Percentiles rank a stretch among this genome's conserved stretches.
Evolutionary conservation across 148 eudicot genomes (phyloP).

Genomic region (Chenopodium quinoa): DNA sequence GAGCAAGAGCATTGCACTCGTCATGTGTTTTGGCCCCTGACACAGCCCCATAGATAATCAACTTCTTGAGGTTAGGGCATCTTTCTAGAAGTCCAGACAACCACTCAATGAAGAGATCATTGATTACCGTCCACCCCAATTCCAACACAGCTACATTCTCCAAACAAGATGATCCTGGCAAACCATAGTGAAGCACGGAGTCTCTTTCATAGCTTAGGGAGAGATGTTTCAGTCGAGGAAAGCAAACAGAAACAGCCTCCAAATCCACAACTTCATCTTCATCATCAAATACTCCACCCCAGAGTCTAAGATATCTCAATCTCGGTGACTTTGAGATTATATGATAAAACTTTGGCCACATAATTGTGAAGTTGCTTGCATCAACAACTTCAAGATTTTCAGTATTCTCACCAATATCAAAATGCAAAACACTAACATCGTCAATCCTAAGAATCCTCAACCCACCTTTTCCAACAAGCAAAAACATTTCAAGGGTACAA

Average conservation of each 20-base stretch:
- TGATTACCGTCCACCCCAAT: conserved; percentile 77
- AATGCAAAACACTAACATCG: conserved; percentile 88
- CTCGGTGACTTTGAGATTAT: conserved; percentile 75
- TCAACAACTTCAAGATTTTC: conserved; percentile 81
- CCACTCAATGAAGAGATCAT: conserved; percentile 61
- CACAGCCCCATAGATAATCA: conserved; percentile 69
- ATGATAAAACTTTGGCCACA: conserved; percentile 71
- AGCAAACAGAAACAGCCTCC: conserved; percentile 62
- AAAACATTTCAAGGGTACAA: conserved; percentile 66
- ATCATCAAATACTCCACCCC: conserved; percentile 80
- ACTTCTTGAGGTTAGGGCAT: conserved; percentile 74
- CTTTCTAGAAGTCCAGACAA: conserved; percentile 58
- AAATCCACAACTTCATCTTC: conserved; percentile 81
- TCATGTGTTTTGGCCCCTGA: conserved; percentile 75
- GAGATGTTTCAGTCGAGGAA: conserved; percentile 55
- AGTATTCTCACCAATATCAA: conserved; percentile 70
- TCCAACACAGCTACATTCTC: conserved; percentile 63
- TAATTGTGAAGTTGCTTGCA: conserved; percentile 80
- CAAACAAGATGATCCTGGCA: conserved; percentile 51
- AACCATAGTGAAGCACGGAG: conserved; percentile 53
- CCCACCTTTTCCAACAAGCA: neutral
- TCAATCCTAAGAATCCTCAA: conserved; percentile 50
- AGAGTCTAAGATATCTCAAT: conserved; percentile 67
- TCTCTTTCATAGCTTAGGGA: conserved; percentile 71
- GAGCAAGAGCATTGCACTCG: conserved; percentile 68